A percentile compares a stretch with the other conserved stretches of the same genome.
Conservation (phyloP, 164 flowering plant genomes). For the Magnolia officinalis region DNA sequence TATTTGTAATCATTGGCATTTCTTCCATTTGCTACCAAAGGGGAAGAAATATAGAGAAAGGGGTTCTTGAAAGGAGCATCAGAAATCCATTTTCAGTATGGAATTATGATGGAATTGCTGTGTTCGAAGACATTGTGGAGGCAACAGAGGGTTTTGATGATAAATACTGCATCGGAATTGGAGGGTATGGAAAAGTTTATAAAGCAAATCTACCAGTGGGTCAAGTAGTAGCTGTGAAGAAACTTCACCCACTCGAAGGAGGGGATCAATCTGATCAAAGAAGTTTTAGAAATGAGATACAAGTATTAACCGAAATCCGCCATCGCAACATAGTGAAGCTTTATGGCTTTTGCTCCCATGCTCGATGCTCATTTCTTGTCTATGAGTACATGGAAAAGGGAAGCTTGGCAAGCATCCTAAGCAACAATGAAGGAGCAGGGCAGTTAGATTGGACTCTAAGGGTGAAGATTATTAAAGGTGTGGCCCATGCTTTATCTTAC, state of each 20-base stretch:
- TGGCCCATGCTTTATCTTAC: constrained; percentile 66
- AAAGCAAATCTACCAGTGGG: constrained; percentile 38
- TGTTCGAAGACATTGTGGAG: constrained; percentile 30
- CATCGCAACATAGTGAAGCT: constrained; percentile 69
- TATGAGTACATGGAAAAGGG: constrained; percentile 59
- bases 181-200: constrained; percentile 59
- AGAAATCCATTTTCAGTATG: constrained; percentile 37
- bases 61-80: constrained; percentile 8
- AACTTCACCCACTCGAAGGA: constrained; percentile 30
- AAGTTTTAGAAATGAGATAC: constrained; percentile 51
- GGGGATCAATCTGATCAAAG: constrained; percentile 5
- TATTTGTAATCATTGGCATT: constrained; percentile 6
- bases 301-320: constrained; percentile 40
- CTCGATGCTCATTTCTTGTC: constrained; percentile 40
- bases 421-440: constrained; percentile 22
- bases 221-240: constrained; percentile 51
- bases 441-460: constrained; percentile 46
- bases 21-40: constrained; percentile 9
- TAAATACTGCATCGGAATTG: constrained; percentile 51
- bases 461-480: constrained; percentile 46
- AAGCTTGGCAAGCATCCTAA: constrained; percentile 38
- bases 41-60: background rate
- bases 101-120: background rate
- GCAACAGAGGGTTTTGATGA: constrained; percentile 49
- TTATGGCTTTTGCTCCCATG: constrained; percentile 45